Evolutionary conservation across 345 rosid species (phyloP).

Genomic region (Sonneratia caseolaris): DNA sequence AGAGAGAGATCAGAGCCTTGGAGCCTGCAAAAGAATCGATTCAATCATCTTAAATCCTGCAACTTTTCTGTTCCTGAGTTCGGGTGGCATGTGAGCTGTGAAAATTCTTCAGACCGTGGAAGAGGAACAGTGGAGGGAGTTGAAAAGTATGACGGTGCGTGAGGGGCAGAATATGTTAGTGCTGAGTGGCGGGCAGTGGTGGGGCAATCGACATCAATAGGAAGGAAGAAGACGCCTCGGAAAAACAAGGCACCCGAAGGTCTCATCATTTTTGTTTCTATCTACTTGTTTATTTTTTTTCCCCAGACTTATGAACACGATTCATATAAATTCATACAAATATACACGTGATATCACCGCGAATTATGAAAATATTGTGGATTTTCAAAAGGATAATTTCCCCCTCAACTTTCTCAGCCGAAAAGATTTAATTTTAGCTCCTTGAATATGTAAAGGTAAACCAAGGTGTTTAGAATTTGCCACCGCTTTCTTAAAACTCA

Average conservation of each 20-base stretch:
- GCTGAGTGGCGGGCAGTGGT: too few species aligned
- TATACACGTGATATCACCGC: too few species aligned
- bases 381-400: neutral
- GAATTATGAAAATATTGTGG: neutral
- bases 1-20: too few species aligned
- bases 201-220: too few species aligned
- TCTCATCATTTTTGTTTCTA: too few species aligned
- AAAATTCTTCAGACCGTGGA: neutral
- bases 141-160: neutral
- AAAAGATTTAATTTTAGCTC: neutral
- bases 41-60: neutral
- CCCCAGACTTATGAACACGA: too few species aligned
- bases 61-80: neutral
- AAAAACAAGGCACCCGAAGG: too few species aligned
- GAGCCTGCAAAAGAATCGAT: neutral
- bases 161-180: too few species aligned
- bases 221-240: too few species aligned
- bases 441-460: neutral
- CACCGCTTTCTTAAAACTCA: neutral
- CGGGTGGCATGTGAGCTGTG: neutral
- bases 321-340: too few species aligned
- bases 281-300: too few species aligned
- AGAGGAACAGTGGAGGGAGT: neutral
- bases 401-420: neutral
- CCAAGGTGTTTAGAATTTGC: neutral